Conservation (phyloP, 2,329 filamentous ascomycete species). For the Alternaria gaisen region DNA sequence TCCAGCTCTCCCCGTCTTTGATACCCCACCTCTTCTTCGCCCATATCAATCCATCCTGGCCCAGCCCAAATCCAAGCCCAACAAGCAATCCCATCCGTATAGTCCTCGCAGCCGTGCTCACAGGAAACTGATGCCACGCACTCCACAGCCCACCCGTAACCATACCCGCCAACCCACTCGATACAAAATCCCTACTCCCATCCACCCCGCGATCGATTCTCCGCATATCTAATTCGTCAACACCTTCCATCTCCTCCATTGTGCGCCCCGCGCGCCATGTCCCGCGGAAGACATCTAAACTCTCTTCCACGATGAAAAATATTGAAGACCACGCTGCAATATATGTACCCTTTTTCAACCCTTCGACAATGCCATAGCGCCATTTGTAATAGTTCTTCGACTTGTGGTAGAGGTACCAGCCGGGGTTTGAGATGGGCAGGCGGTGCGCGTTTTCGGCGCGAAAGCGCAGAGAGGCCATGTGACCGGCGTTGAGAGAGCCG, state of each 20-base stretch:
- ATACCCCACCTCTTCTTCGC: constrained; percentile 73
- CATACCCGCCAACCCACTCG: constrained; percentile 82
- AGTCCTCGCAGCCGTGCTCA: constrained; percentile 68
- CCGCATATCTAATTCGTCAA: constrained; percentile 45
- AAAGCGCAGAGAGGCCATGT: constrained; percentile 80
- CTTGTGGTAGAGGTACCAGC: constrained; percentile 99
- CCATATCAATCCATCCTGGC: constrained; percentile 78
- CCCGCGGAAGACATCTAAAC: constrained; percentile 74
- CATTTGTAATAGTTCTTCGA: constrained; percentile 92
- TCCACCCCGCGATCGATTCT: constrained; percentile 39
- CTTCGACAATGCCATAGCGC: constrained; percentile 80
- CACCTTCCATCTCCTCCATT: constrained; percentile 47
- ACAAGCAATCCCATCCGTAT: constrained; percentile 81
- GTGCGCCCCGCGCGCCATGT: constrained; percentile 55
- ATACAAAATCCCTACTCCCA: constrained; percentile 72
- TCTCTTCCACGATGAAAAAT: constrained; percentile 85
- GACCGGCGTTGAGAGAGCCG: constrained; percentile 76
- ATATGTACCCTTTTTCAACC: constrained; percentile 74
- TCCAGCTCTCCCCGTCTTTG: constrained; percentile 50
- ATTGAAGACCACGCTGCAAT: constrained; percentile 76
- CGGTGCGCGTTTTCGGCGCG: constrained; percentile 96
- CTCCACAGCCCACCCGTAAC: constrained; percentile 88
- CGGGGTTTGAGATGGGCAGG: constrained; percentile 79
- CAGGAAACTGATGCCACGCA: constrained; percentile 81
- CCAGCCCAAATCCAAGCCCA: constrained; percentile 79